phyloP scores from a whole-genome alignment of 2,329 filamentous ascomycete species.

The Fusarium keratoplasticum region DNA sequence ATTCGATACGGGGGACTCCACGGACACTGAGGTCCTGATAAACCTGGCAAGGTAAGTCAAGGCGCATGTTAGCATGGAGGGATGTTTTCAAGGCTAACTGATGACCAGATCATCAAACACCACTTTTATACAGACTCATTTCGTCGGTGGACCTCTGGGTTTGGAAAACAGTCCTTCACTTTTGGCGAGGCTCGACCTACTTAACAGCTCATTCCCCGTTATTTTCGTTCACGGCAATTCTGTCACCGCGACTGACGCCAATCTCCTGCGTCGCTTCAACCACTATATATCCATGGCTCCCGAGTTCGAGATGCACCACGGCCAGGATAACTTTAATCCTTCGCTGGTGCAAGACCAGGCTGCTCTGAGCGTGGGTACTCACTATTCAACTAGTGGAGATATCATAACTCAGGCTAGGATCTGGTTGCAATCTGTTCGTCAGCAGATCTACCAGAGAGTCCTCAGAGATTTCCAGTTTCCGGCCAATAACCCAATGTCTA shows the following conservation, averaged over 20 bases:
- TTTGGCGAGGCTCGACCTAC: not conserved
- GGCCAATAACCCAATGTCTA: conserved; percentile 59
- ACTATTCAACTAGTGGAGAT: conserved; percentile 60
- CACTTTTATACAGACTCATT: not conserved
- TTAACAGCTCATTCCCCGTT: not conserved
- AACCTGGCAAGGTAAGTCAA: not conserved
- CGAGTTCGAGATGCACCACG: not conserved
- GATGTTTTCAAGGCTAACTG: not conserved
- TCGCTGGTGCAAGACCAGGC: conserved; percentile 57
- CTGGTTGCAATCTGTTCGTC: conserved; percentile 60
- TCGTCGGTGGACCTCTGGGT: not conserved
- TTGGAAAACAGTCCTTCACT: not conserved
- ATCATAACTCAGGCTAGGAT: conserved; percentile 61
- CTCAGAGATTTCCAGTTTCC: conserved; percentile 39
- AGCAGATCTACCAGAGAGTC: conserved; percentile 51
- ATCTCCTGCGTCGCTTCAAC: not conserved
- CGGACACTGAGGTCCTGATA: not conserved
- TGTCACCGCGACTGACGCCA: not conserved
- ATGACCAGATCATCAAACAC: not conserved
- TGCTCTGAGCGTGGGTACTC: conserved; percentile 61
- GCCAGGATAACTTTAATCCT: not conserved
- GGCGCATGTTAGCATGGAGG: not conserved
- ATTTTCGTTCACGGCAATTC: not conserved
- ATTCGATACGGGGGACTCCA: not conserved
- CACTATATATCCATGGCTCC: not conserved